Evolutionary conservation across 805 yeast species (phyloP).

Genomic region (Candida multigemmis): DNA sequence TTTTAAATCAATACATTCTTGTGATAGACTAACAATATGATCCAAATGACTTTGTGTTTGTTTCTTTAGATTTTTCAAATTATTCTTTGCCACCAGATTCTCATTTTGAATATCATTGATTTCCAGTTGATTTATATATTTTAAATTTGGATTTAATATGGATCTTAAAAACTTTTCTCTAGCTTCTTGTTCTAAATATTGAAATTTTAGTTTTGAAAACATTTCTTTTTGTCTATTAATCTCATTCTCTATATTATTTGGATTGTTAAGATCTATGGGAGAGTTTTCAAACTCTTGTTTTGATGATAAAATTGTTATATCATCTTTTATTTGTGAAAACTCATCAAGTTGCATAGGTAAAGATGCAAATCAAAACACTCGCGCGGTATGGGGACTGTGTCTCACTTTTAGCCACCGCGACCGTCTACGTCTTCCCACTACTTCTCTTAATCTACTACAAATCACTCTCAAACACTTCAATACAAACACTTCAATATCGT

Average conservation of each 20-base stretch:
- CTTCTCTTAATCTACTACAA: too few relatives aligned
- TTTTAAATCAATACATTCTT: slow-evolving; percentile 16
- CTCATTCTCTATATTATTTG: slow-evolving; percentile 23
- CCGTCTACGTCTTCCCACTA: too few relatives aligned
- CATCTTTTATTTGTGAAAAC: neutral
- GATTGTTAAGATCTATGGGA: slow-evolving; percentile 11
- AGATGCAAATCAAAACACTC: too few relatives aligned
- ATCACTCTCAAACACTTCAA: too few relatives aligned
- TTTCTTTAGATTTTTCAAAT: slow-evolving; percentile 14
- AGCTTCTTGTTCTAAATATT: slow-evolving; percentile 64
- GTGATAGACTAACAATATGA: slow-evolving; percentile 17
- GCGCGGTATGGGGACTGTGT: too few relatives aligned
- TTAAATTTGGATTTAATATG: slow-evolving; percentile 16
- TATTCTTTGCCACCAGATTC: slow-evolving; percentile 10
- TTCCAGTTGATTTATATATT: slow-evolving; percentile 10
- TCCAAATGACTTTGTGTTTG: slow-evolving; percentile 16
- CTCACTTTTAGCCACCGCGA: too few relatives aligned
- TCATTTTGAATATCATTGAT: slow-evolving; percentile 11
- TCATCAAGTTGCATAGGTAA: too few relatives aligned
- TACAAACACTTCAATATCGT: too few relatives aligned
- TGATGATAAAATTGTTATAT: slow-evolving; percentile 2
- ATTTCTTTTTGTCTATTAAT: slow-evolving; percentile 27
- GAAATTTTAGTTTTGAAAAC: slow-evolving; percentile 49
- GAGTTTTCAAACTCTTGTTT: slow-evolving; percentile 9
- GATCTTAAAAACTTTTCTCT: slow-evolving; percentile 56